Evolutionary conservation across 164 flowering plant genomes (phyloP), one percentile per base, ranked within the genome.

Genomic region (Stephania yunnanensis): DNA sequence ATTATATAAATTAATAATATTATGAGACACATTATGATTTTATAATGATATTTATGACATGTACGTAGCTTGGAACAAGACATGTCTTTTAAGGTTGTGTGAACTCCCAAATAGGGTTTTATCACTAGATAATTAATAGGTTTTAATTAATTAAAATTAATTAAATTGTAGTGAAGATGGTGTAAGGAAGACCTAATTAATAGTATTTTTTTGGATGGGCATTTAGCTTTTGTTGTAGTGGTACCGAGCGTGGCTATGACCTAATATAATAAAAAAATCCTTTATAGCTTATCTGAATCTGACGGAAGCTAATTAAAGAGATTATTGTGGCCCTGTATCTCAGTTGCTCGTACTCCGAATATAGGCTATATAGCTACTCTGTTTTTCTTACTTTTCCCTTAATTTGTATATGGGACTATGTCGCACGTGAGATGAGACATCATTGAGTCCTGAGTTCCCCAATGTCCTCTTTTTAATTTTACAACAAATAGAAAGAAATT

Each of bases 321-420:
- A n/a, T n/a, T n/a, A n/a, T n/a, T n/a, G n/a, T n/a, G n/a, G n/a
- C 65, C 6, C 10, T 9, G 22, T 22, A 20, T 61, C 6, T 19
- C 5, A 7, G 22, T 61, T 19, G 64, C 64, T 20, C 64, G 15
- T 20, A n/a, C 64, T 58, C 20, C 0, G 64, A 5, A 20, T 61
- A 4, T 61, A n/a, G 53, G n/a, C n/a, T n/a, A n/a, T n/a, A n/a
- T n/a, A n/a, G n/a, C 65, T 61, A 61, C 65, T 61, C 65, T 61
- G 25, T 22, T 61, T 61, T 61, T 19, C 1, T 61, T 61, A 4
- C 1, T n/a, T 61, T 61, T 61, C 8, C 19, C 65, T 2, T 13
- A 19, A 53, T 19, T 53, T 61, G 25, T 50, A 50, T 7, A 61
- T 61, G 65, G 19, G 7, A 61, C 36, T 19, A n/a, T 61, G 22